phyloP scores from a whole-genome alignment of 2,329 filamentous ascomycete species.

The Botryotinia convoluta region DNA sequence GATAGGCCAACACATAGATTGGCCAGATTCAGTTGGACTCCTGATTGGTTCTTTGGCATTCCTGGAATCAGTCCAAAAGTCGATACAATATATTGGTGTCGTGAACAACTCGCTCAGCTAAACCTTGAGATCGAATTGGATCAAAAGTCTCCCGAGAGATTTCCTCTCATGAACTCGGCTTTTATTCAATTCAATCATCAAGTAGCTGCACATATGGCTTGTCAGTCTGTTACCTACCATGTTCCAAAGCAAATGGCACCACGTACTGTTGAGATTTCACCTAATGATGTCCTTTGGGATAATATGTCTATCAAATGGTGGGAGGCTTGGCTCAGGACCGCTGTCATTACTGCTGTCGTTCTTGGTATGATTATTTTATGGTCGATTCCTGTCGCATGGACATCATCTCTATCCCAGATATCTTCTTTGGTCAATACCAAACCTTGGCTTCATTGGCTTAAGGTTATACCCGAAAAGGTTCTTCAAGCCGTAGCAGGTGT shows the following conservation, averaged over 20 bases:
- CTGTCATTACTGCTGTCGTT: constrained; percentile 63
- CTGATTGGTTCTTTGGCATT: constrained; percentile 72
- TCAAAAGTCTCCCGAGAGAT: constrained; percentile 80
- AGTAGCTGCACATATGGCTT: constrained; percentile 96
- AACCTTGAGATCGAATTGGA: constrained; percentile 92
- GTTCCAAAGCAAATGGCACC: constrained; percentile 92
- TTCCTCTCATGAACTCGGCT: constrained; percentile 89
- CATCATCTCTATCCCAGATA: constrained; percentile 77
- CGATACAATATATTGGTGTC: constrained; percentile 90
- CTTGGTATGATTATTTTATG: constrained; percentile 79
- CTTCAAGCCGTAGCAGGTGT: constrained; percentile 74
- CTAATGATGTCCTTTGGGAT: constrained; percentile 90
- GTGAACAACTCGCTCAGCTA: constrained; percentile 78
- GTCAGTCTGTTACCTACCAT: constrained; percentile 87
- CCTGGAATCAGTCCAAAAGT: constrained; percentile 84
- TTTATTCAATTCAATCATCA: constrained; percentile 99
- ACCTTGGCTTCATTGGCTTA: constrained; percentile 69
- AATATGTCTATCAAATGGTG: constrained; percentile 97
- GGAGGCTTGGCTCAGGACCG: constrained; percentile 68
- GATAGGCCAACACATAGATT: constrained; percentile 84
- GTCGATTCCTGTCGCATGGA: constrained; percentile 88
- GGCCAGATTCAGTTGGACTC: constrained; percentile 56
- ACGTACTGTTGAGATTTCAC: constrained; percentile 87
- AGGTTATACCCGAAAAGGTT: constrained; percentile 62
- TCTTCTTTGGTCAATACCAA: constrained; percentile 64